Conservation (phyloP, 768 basidiomycete genomes). For the Boletus eberwhitei region DNA sequence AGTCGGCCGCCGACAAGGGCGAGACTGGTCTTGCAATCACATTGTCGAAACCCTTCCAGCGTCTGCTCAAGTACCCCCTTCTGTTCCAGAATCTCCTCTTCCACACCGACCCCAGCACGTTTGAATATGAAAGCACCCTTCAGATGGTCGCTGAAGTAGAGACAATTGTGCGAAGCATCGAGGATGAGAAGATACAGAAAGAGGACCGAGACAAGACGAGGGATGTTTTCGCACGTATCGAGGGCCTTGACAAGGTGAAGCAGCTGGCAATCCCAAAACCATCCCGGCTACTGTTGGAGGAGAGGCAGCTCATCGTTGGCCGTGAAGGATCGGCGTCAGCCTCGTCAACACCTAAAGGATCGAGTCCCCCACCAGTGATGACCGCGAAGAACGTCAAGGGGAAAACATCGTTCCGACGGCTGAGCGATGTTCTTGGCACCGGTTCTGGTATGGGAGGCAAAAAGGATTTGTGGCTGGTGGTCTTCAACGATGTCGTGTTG, state of each 20-base stretch:
- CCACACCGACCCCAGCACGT: conserved; percentile 95
- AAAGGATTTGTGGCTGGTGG: conserved; percentile 91
- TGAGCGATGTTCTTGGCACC: conserved; percentile 82
- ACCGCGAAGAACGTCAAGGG: conserved; percentile 62
- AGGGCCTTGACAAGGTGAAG: conserved; percentile 91
- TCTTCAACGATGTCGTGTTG: conserved; percentile 93
- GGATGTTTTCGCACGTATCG: conserved; percentile 94
- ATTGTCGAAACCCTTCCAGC: conserved; percentile 94
- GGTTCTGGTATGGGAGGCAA: conserved; percentile 57
- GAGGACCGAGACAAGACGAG: conserved; percentile 95
- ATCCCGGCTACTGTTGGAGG: conserved; percentile 82
- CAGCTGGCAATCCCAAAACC: conserved; percentile 91
- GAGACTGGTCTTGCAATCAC: conserved; percentile 95
- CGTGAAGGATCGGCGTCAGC: conserved; percentile 22
- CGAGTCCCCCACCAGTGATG: conserved; percentile 36
- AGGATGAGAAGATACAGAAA: conserved; percentile 96
- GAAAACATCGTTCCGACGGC: conserved; percentile 82
- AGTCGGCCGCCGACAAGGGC: conserved; percentile 75
- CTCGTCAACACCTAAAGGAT: conserved; percentile 20
- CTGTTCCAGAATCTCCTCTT: conserved; percentile 96
- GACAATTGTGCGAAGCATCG: conserved; percentile 91
- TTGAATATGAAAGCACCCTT: conserved; percentile 94
- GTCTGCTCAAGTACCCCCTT: conserved; percentile 93
- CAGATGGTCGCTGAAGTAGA: conserved; percentile 98
- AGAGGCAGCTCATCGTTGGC: conserved; percentile 52